Base-by-base conservation (phyloP, 306 rosid genomes). In the Cyclanthera cordifolia region DNA sequence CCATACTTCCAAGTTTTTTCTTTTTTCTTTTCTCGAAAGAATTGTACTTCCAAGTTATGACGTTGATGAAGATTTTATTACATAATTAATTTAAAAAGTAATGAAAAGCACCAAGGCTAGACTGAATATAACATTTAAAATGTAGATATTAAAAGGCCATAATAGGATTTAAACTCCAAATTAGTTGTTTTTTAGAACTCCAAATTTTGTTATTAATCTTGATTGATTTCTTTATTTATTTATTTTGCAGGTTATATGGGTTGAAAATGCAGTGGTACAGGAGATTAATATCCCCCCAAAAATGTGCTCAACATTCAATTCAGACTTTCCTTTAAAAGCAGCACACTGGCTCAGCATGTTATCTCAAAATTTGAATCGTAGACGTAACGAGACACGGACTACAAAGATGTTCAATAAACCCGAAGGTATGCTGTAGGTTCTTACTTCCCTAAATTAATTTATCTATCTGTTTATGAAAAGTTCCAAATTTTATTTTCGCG, bases 181-280 rank as follows among this genome's bases (percentile, higher is more conserved):
- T 32, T 30, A 34, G 8, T 34, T 34, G 7, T 5, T 34, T 34
- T 34, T 34, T 34, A 34, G 41, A 4, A 34, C 41, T 34, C 41
- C 8, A 34, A 34, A 34, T 58, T 10, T 41, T 28, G 12, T 0
- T 57, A 17, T 39, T 30, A 15, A 3, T 16, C 23, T 53, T 15
- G 47, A 25, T 53, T 34, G 37, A n/a, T 48, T 3, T 11, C 20
- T 71, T 24, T n/a, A n/a, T n/a, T n/a, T n/a, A n/a, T n/a, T 65
- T 2, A 20, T 43, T 4, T 13, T n/a, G 55, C 74, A 77, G 74
- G 68, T 69, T 41, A 59, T 77, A 73, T 73, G 81, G 81, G 15
- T 73, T 20, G 81, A 77, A 69, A 73, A 77, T 69, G 69, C 72
- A 46, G 81, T 68, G 54, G 71, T 77, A 25, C 10, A 60, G 32